Evolutionary conservation across 164 flowering plant species (phyloP), one percentile per base, ranked within the genome.

Genomic region (Stephania yunnanensis): DNA sequence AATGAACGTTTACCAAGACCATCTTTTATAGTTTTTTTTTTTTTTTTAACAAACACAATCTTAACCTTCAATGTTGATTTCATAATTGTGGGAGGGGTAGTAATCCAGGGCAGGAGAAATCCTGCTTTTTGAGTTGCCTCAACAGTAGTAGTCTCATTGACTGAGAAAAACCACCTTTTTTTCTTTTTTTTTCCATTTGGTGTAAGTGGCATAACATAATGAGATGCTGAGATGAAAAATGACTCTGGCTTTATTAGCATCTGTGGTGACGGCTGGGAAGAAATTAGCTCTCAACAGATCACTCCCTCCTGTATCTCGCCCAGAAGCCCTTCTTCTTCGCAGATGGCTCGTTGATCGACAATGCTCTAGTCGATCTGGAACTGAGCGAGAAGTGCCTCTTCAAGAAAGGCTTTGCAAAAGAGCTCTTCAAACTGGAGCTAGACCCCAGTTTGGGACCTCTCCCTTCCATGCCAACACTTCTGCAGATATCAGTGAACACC

Each of bases 361-460:
- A 50, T 45, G 89, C 79, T 73, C 85, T 84, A 73, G 72, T 75
- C 58, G 85, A 74, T 72, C 85, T 90, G 2, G 89, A 83, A 19
- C 97, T 90, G 48, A 94, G 82, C 5, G 95, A 91, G 74, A 94
- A 94, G 68, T 89, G 97, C 20, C 95, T 84, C 78, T 74, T 89
- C 84, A 90, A 86, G 81, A 91, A 92, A 6, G 94, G 94, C 84
- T 81, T 89, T 19, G 79, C 85, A 9, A 80, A 79, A 22, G 93
- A 87, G 73, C 85, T 81, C 80, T 81, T 86, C 75, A 76, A 45
- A 74, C 92, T 90, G 67, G 91, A 84, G 78, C 90, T 87, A 20
- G 92, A 45, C 46, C 80, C 85, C 84, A 86, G 75, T 78, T 84
- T 94, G 11, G 85, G 82, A 81, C 78, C 73, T 76, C 84, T 86